Conservation (phyloP, 139 green algal species). For the Chloropicon primus region DNA sequence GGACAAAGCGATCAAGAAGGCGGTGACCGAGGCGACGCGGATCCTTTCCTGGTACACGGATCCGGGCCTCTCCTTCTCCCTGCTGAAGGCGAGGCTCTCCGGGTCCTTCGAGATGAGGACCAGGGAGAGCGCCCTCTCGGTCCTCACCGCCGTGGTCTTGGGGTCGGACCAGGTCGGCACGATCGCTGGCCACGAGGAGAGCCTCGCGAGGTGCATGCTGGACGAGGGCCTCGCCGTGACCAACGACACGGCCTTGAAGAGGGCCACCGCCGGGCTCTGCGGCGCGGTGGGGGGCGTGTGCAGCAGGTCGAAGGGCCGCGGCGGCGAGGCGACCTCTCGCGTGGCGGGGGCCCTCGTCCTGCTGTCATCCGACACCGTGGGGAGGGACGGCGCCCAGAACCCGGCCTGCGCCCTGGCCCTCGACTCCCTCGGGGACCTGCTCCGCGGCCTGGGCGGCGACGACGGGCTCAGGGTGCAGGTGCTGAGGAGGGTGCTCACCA, state of each 20-base stretch:
- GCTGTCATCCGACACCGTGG: too few relatives aligned
- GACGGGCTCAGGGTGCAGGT: too few relatives aligned
- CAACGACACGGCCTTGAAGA: not conserved
- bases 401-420: not conserved
- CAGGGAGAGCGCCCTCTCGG: not conserved
- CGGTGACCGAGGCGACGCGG: not conserved
- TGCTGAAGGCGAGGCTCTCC: not conserved
- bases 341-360: not conserved
- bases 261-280: not conserved
- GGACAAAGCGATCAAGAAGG: not conserved
- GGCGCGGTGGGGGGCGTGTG: too few relatives aligned
- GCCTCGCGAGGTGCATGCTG: not conserved
- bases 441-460: too few relatives aligned
- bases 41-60: not conserved
- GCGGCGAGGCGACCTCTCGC: not conserved
- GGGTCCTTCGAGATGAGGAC: not conserved
- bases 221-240: not conserved
- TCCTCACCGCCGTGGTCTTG: not conserved
- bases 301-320: not conserved
- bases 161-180: not conserved
- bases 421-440: not conserved
- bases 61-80: not conserved
- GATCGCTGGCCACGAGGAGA: not conserved
- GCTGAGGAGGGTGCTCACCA: too few relatives aligned
- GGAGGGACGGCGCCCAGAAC: too few relatives aligned